Conservation (phyloP, 1,139 yeast species). For the Debaryomycetaceae sp. region DNA sequence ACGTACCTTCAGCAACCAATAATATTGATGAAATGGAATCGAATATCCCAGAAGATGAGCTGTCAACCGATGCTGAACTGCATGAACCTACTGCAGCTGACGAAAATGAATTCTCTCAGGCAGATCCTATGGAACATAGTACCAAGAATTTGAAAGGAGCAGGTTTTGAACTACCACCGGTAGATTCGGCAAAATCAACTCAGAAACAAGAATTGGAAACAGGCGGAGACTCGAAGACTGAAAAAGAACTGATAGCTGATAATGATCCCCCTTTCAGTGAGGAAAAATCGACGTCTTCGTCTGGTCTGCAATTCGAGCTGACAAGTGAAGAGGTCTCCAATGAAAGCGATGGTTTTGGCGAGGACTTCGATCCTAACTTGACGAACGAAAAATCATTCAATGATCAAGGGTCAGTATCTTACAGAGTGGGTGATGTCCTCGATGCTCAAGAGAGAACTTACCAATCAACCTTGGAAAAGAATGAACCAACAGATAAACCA, state of each 20-base stretch:
- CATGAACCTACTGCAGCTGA: not conserved
- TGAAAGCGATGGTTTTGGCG: not conserved
- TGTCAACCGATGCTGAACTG: not conserved
- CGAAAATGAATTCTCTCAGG: not conserved
- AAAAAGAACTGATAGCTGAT: not conserved
- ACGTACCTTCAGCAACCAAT: not conserved
- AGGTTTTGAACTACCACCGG: not conserved
- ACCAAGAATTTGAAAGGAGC: no score
- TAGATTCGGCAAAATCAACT: not conserved
- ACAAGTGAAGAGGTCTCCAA: constrained; percentile 1
- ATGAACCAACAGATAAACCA: not conserved
- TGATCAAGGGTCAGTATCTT: not conserved
- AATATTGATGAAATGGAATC: not conserved
- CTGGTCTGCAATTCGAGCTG: not conserved
- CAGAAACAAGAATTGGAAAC: not conserved
- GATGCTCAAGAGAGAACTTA: not conserved
- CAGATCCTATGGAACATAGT: no score
- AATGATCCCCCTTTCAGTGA: not conserved
- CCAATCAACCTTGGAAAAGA: not conserved
- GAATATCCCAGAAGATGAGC: not conserved
- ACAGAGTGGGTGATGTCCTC: not conserved
- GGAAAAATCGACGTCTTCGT: not conserved
- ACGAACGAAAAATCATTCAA: not conserved
- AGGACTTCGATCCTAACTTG: not conserved
- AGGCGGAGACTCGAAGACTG: not conserved